Conservation (phyloP, 129 eudicot genomes). For the Pittosporum tobira region DNA sequence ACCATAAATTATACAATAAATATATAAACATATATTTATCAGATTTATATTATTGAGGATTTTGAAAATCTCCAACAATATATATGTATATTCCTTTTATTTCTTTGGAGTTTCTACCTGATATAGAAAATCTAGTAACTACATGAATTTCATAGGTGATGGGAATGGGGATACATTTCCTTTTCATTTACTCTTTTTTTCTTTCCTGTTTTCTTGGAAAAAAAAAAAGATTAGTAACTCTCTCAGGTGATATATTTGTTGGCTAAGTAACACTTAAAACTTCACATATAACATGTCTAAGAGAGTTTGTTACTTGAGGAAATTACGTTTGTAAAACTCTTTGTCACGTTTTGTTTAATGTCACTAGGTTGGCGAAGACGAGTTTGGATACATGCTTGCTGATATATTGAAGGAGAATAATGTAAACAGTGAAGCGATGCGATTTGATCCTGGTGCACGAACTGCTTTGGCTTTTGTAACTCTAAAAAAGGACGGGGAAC, state of each 20-base stretch:
- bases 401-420: conserved; percentile 81
- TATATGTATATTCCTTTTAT: not conserved
- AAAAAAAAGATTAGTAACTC: not conserved
- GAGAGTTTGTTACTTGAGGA: not conserved
- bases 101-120: not conserved
- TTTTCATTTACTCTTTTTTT: not conserved
- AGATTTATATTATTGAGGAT: too few species aligned
- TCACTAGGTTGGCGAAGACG: conserved; percentile 91
- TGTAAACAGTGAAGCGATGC: conserved; percentile 87
- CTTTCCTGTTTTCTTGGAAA: not conserved
- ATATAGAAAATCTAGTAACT: not conserved
- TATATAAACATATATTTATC: too few species aligned
- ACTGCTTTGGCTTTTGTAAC: conserved; percentile 96
- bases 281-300: not conserved
- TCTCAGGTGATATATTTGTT: not conserved
- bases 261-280: not conserved
- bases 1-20: too few species aligned
- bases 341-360: not conserved
- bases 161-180: not conserved
- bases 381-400: conserved; percentile 98
- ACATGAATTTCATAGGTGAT: not conserved
- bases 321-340: not conserved
- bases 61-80: too few species aligned
- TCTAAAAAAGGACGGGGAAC: conserved; percentile 73
- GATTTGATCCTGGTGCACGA: conserved; percentile 97